Percentiles rank a stretch among this genome's conserved stretches.
Conservation (phyloP, 495 filamentous ascomycete species). For the Penicillium malachiteum region DNA sequence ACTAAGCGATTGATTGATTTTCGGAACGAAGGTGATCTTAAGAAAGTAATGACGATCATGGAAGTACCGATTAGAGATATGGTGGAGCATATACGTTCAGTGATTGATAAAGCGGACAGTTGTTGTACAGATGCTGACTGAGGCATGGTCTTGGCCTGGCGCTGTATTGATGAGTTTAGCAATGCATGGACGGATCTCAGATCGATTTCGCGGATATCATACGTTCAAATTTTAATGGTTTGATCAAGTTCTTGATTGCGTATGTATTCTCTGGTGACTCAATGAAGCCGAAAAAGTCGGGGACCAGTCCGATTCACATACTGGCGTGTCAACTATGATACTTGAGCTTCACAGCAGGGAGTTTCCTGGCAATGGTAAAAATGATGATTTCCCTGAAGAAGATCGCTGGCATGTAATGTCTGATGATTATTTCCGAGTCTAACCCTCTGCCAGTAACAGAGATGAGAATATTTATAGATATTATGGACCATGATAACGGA, state of each 20-base stretch:
- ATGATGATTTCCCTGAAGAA: not conserved
- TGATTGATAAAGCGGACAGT: constrained; percentile 50
- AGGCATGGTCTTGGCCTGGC: not conserved
- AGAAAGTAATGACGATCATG: constrained; percentile 74
- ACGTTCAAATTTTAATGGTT: too few relatives aligned
- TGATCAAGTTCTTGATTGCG: too few relatives aligned
- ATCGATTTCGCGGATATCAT: too few relatives aligned
- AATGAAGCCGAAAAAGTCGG: not conserved
- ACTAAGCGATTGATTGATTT: constrained; percentile 89
- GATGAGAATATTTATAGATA: not conserved
- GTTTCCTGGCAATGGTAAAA: not conserved
- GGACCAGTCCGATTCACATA: not conserved
- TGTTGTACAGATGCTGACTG: constrained; percentile 4
- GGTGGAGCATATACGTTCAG: constrained; percentile 67
- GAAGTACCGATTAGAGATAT: constrained; percentile 71
- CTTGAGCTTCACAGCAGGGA: not conserved
- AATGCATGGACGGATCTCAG: too few relatives aligned
- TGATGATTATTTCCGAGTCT: not conserved
- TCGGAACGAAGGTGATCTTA: constrained; percentile 44
- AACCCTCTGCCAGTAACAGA: too few relatives aligned
- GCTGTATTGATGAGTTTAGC: too few relatives aligned
- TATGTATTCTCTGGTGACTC: too few relatives aligned
- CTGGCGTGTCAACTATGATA: not conserved
- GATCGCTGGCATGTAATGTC: too few relatives aligned
- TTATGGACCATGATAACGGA: too few relatives aligned